Evolutionary conservation across 805 yeast genomes (phyloP).

Genomic region (Candida ipomoeae): DNA sequence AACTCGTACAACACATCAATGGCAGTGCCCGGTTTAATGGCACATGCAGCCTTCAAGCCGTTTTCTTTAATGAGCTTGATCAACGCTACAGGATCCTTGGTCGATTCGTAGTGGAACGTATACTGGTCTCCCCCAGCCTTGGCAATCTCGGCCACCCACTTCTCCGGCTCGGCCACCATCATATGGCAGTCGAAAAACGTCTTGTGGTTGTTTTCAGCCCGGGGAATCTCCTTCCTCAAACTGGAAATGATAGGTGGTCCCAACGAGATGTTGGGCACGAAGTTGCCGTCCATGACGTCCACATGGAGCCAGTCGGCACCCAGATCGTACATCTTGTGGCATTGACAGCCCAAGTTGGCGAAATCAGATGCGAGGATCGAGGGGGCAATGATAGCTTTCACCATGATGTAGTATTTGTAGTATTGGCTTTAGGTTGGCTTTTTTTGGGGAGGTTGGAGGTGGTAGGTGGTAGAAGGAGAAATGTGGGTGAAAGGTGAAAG

Average conservation of each 20-base stretch:
- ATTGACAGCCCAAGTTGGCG: constrained; percentile 82
- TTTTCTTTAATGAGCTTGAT: constrained; percentile 69
- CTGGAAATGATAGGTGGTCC: constrained; percentile 88
- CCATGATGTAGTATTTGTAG: constrained; percentile 51
- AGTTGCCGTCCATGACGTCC: constrained; percentile 98
- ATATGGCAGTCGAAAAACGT: constrained; percentile 89
- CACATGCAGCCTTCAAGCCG: constrained; percentile 93
- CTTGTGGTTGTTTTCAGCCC: constrained; percentile 39
- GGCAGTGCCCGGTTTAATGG: constrained; percentile 89
- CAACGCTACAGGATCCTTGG: constrained; percentile 68
- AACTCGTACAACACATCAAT: constrained; percentile 76
- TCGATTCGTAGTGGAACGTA: constrained; percentile 94
- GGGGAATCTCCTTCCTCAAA: constrained; percentile 73
- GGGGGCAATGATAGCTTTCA: constrained; percentile 85
- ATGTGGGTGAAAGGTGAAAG: background rate
- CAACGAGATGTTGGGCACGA: constrained; percentile 92
- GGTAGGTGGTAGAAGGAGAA: background rate
- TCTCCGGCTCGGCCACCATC: constrained; percentile 93
- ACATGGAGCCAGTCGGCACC: constrained; percentile 97
- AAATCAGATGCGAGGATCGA: constrained; percentile 91
- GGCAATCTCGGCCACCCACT: constrained; percentile 91
- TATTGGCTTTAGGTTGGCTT: no score
- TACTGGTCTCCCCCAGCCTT: constrained; percentile 94
- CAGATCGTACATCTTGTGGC: constrained; percentile 71
- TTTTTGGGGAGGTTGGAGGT: background rate